These are phyloP conservation scores for Rhytidiadelphus loreus DNA, from an alignment of 225 moss, liverwort and hornwort species.

Conservation along the genomic window DNA sequence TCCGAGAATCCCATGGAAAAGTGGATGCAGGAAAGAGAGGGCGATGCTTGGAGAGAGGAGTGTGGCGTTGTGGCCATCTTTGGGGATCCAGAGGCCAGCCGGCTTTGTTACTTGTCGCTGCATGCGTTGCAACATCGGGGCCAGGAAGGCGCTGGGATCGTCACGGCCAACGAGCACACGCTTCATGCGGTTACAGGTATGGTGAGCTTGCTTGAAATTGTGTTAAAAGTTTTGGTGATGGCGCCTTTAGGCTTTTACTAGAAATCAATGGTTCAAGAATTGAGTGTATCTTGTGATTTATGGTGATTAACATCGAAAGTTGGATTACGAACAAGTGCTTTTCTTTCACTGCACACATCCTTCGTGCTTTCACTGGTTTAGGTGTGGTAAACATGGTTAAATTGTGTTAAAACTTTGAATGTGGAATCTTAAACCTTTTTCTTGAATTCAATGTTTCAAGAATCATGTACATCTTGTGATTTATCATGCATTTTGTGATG, in stretches of 20 bases:
- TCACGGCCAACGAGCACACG: slow-evolving; percentile 55
- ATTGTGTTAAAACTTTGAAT: neutral
- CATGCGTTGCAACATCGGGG: slow-evolving; percentile 95
- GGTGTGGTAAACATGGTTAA: neutral
- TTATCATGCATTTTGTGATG: neutral
- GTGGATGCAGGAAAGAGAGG: slow-evolving; percentile 31
- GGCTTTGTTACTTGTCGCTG: slow-evolving; percentile 76
- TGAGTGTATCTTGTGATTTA: neutral
- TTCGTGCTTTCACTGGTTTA: neutral
- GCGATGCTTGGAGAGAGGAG: slow-evolving; percentile 72
- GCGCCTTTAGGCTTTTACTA: neutral
- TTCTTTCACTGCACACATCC: neutral
- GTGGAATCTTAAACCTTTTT: neutral
- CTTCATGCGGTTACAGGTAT: slow-evolving; percentile 58
- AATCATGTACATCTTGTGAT: neutral
- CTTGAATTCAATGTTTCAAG: neutral
- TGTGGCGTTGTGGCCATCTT: slow-evolving; percentile 95
- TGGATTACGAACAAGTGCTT: neutral
- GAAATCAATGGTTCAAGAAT: neutral
- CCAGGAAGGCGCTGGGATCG: slow-evolving; percentile 95
- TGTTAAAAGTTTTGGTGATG: neutral
- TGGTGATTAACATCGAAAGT: no score
- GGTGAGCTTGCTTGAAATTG: neutral
- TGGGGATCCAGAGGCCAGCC: slow-evolving; percentile 76
- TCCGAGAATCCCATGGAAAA: slow-evolving; percentile 54